These are phyloP conservation scores for Gynandropsis gynandra DNA, from an alignment of 345 rosid genomes.

Conservation along the genomic window DNA sequence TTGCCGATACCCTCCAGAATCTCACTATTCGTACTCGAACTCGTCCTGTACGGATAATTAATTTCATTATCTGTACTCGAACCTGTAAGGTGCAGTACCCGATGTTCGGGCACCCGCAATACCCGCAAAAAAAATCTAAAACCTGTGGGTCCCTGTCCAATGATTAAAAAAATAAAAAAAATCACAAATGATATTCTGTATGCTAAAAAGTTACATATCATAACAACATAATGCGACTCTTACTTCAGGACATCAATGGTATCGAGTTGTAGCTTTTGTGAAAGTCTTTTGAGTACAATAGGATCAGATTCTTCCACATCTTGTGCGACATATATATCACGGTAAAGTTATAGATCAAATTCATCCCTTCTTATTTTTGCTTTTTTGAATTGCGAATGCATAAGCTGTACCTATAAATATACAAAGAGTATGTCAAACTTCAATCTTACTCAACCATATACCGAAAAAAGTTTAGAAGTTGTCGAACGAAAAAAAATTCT, in stretches of 20 bases:
- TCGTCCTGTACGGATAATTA: no score
- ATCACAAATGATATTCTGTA: no score
- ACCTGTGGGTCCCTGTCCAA: no score
- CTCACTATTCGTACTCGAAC: no score
- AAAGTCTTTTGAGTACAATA: conserved; percentile 49
- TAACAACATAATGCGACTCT: conserved; percentile 65
- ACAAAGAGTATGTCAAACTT: conserved; percentile 10
- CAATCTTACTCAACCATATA: neutral
- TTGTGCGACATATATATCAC: conserved; percentile 52
- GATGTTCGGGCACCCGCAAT: no score
- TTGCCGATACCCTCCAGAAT: no score
- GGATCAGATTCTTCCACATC: conserved; percentile 65
- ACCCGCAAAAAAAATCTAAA: no score
- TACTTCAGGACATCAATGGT: conserved; percentile 64
- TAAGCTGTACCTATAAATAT: conserved; percentile 70
- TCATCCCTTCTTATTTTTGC: conserved; percentile 58
- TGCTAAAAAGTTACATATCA: no score
- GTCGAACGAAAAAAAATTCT: neutral
- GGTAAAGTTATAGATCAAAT: conserved; percentile 57
- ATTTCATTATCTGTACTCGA: no score
- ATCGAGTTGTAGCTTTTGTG: conserved; percentile 74
- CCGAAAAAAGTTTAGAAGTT: no score
- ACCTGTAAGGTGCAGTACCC: no score
- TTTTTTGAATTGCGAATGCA: conserved; percentile 77
- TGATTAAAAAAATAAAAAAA: no score